These are phyloP conservation scores for Nemania sp. DNA, from an alignment of 2,329 filamentous ascomycete genomes.

Conservation along the genomic window DNA sequence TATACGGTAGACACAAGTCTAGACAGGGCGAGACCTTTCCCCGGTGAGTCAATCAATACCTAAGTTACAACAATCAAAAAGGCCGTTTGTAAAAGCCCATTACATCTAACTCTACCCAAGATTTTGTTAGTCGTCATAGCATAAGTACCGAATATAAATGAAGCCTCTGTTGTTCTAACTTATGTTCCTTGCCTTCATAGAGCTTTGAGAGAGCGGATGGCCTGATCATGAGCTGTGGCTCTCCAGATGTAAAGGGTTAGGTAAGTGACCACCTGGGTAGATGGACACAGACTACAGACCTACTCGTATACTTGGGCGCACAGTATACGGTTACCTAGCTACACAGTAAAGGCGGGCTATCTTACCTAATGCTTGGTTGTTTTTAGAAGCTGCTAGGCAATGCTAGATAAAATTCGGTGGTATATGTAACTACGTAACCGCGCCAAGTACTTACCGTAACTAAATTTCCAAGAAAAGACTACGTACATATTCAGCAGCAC, in stretches of 20 bases:
- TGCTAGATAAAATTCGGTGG: slow-evolving; percentile 13
- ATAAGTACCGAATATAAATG: background rate
- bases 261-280: background rate
- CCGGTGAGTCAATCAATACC: background rate
- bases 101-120: background rate
- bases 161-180: background rate
- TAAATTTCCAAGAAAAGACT: background rate
- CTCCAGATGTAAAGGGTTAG: background rate
- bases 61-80: background rate
- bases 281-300: no score
- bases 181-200: background rate
- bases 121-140: background rate
- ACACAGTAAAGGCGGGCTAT: background rate
- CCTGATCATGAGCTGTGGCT: background rate
- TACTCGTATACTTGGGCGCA: no score
- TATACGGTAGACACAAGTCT: background rate
- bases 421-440: background rate
- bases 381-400: slow-evolving; percentile 28
- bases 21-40: slow-evolving; percentile 10
- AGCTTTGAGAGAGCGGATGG: background rate
- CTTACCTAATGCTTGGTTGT: slow-evolving; percentile 26
- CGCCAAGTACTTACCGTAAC: background rate
- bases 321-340: background rate
- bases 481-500: background rate
- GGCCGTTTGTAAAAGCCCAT: background rate